Evolutionary conservation across 306 rosid species (phyloP).

Genomic region (Glycine tomentella): DNA sequence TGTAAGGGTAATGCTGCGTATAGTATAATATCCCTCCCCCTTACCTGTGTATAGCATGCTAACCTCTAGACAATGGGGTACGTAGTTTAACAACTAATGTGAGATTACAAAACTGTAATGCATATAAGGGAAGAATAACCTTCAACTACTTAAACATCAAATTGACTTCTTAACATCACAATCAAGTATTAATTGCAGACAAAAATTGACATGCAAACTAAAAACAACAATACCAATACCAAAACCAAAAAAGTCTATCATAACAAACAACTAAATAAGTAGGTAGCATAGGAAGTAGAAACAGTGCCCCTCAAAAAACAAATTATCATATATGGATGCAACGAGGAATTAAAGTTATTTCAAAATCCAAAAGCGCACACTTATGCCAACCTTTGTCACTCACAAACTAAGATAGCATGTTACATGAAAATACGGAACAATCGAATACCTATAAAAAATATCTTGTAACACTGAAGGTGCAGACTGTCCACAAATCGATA

Average conservation of each 20-base stretch:
- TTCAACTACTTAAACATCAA: slow-evolving; percentile 2
- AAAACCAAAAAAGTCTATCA: neutral
- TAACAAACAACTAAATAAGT: neutral
- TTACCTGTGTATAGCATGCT: too few species aligned
- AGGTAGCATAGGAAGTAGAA: slow-evolving; percentile 9
- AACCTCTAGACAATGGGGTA: too few species aligned
- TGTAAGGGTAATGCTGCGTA: too few species aligned
- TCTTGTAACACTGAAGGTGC: slow-evolving; percentile 66
- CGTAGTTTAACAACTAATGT: slow-evolving; percentile 16
- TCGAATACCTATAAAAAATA: slow-evolving; percentile 70
- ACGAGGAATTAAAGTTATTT: slow-evolving; percentile 4
- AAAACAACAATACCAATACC: slow-evolving; percentile 9
- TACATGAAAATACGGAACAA: slow-evolving; percentile 47
- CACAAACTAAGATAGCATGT: slow-evolving; percentile 18
- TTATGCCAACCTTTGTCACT: neutral
- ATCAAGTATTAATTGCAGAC: neutral
- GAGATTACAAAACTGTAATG: slow-evolving; percentile 10
- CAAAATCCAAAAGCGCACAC: neutral
- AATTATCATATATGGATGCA: neutral
- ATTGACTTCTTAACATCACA: neutral
- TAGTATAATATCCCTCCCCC: too few species aligned
- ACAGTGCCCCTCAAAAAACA: slow-evolving; percentile 7
- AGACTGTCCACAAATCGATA: slow-evolving; percentile 85
- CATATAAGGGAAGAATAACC: neutral
- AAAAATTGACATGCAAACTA: slow-evolving; percentile 14